Conservation (phyloP, 2,329 filamentous ascomycete species). For the Paraconiothyrium brasiliense region DNA sequence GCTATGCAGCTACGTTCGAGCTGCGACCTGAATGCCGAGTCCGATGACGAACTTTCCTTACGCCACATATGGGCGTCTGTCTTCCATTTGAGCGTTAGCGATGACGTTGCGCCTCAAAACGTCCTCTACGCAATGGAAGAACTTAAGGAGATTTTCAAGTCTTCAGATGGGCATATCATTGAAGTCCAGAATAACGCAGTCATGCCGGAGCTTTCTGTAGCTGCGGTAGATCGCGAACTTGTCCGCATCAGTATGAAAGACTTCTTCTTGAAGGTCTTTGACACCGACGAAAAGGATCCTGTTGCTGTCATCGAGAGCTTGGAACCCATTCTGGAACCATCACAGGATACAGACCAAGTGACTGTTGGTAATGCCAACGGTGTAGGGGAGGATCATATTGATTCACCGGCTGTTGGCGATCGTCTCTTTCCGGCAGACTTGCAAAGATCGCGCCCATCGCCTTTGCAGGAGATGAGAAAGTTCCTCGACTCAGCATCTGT, state of each 20-base stretch:
- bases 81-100: slow-evolving; percentile 67
- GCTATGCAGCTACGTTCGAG: slow-evolving; percentile 56
- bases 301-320: slow-evolving; percentile 88
- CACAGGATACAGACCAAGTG: slow-evolving; percentile 14
- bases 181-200: slow-evolving; percentile 82
- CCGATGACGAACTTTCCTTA: slow-evolving; percentile 58
- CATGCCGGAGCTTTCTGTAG: slow-evolving; percentile 85
- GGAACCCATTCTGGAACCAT: slow-evolving; percentile 86
- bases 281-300: slow-evolving; percentile 81
- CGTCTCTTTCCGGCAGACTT: slow-evolving; percentile 18
- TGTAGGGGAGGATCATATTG: slow-evolving; percentile 18
- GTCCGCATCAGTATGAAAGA: slow-evolving; percentile 95
- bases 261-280: slow-evolving; percentile 91
- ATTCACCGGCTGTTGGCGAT: slow-evolving; percentile 23
- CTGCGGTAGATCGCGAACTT: slow-evolving; percentile 88
- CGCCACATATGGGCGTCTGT: slow-evolving; percentile 74
- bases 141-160: slow-evolving; percentile 64
- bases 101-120: slow-evolving; percentile 66
- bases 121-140: slow-evolving; percentile 70
- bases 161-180: slow-evolving; percentile 61
- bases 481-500: slow-evolving; percentile 85
- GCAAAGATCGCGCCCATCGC: slow-evolving; percentile 31
- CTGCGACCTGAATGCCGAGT: slow-evolving; percentile 28
- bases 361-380: slow-evolving; percentile 17
- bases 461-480: slow-evolving; percentile 78